Conservation (phyloP, 2,329 filamentous ascomycete genomes). For the Gaeumannomyces sp. region DNA sequence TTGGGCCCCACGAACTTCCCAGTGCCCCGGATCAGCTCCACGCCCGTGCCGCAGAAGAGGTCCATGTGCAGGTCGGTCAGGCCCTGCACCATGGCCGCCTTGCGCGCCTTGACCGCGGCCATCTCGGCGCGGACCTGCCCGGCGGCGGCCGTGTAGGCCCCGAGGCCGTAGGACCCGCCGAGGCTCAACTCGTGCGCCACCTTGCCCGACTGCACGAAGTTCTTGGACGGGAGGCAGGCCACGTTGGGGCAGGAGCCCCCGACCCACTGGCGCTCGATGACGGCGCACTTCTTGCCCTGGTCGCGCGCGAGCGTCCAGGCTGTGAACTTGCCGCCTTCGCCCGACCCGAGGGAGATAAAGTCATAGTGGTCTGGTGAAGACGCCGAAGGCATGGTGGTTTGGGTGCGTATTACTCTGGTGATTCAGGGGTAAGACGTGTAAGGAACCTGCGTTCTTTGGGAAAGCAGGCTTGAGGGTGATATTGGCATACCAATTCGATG, state of each 20-base stretch:
- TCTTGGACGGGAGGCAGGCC: conserved; percentile 11
- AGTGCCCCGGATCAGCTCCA: conserved; percentile 9
- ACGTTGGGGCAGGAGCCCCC: conserved; percentile 11
- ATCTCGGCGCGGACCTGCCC: conserved; percentile 1
- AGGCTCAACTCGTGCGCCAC: conserved; percentile 6
- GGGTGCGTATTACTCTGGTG: too few relatives aligned
- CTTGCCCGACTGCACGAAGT: conserved; percentile 8
- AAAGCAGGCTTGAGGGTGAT: too few relatives aligned
- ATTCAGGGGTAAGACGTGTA: too few relatives aligned
- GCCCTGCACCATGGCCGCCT: conserved; percentile 9
- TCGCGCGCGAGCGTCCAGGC: conserved; percentile 10
- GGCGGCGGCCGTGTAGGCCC: neutral
- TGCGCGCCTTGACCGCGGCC: conserved; percentile 3
- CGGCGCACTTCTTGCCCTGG: conserved; percentile 10
- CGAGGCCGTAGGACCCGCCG: conserved; percentile 5
- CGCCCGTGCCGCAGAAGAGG: neutral
- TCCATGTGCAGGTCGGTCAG: conserved; percentile 5
- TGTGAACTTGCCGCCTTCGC: conserved; percentile 9
- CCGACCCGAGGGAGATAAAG: conserved; percentile 1
- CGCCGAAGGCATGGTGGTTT: too few relatives aligned
- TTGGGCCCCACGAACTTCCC: conserved; percentile 7
- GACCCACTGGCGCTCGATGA: conserved; percentile 10
- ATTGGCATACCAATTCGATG: too few relatives aligned
- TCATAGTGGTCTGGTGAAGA: too few relatives aligned
- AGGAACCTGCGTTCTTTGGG: too few relatives aligned